Percentiles rank a stretch among this genome's conserved stretches.
These are phyloP conservation scores for Plantago major DNA, from an alignment of 257 asterid species.

Conservation along the genomic window DNA sequence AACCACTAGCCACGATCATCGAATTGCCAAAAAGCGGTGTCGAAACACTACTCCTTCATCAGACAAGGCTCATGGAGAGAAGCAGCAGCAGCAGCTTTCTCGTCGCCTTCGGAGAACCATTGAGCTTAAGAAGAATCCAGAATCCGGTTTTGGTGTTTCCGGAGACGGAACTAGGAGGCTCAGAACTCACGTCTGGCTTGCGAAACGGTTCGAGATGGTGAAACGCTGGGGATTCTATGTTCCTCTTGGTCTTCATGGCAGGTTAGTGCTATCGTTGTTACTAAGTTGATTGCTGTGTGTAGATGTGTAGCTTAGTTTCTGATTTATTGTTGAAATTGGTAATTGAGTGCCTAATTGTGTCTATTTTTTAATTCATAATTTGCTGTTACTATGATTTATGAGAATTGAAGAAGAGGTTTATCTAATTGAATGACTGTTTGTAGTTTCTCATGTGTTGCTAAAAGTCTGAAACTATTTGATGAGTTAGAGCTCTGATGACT, in stretches of 20 bases:
- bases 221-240: slow-evolving; percentile 80
- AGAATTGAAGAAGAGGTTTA: no score
- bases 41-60: slow-evolving; percentile 31
- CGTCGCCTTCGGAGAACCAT: slow-evolving; percentile 62
- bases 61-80: slow-evolving; percentile 20
- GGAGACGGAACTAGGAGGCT: slow-evolving; percentile 85
- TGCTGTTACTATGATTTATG: no score
- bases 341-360: not conserved
- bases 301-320: not conserved
- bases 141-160: slow-evolving; percentile 57
- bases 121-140: slow-evolving; percentile 61
- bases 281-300: not conserved
- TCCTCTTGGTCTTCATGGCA: slow-evolving; percentile 78
- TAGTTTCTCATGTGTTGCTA: slow-evolving; percentile 3
- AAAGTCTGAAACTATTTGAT: no score
- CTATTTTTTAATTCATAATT: no score
- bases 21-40: slow-evolving; percentile 37
- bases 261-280: slow-evolving; percentile 32
- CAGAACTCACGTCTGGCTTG: slow-evolving; percentile 94
- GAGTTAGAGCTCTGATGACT: no score
- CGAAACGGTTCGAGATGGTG: slow-evolving; percentile 74
- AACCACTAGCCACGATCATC: slow-evolving; percentile 69
- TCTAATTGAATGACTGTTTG: not conserved
- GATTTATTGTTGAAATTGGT: not conserved
- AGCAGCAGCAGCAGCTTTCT: slow-evolving; percentile 34